Conservation (phyloP, 208 protist species). For the Zelonia costaricensis region DNA sequence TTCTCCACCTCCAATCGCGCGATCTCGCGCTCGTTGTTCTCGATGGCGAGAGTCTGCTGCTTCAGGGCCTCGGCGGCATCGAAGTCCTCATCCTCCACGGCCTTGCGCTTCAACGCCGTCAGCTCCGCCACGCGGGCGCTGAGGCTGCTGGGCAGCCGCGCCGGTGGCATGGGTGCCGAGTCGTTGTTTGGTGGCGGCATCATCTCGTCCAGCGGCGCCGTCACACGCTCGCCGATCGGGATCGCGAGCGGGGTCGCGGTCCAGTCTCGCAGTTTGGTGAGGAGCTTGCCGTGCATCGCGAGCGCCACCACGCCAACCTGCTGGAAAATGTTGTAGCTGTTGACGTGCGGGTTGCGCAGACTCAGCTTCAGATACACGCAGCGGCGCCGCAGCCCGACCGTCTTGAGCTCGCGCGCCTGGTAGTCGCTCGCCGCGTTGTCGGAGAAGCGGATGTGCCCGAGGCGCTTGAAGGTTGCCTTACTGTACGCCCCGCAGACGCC, state of each 20-base stretch:
- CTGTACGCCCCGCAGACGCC: constrained; percentile 58
- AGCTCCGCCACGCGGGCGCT: constrained; percentile 32
- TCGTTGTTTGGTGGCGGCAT: constrained; percentile 43
- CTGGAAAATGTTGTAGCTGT: constrained; percentile 85
- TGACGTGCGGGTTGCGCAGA: constrained; percentile 70
- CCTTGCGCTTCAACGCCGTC: constrained; percentile 59
- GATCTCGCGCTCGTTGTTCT: constrained; percentile 47
- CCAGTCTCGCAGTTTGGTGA: constrained; percentile 40
- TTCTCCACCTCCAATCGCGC: constrained; percentile 71
- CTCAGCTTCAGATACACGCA: constrained; percentile 89
- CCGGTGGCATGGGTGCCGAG: constrained; percentile 8
- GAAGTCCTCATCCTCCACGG: constrained; percentile 88
- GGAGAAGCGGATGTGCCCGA: constrained; percentile 83
- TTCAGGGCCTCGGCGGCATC: constrained; percentile 80
- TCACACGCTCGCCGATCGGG: constrained; percentile 51
- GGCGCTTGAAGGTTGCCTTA: constrained; percentile 53
- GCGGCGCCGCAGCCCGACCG: constrained; percentile 56
- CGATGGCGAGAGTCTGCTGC: constrained; percentile 48
- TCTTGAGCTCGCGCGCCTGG: constrained; percentile 88
- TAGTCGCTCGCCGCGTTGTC: constrained; percentile 56
- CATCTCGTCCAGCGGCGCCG: constrained; percentile 84
- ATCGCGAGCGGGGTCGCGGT: constrained; percentile 28
- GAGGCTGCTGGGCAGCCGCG: constrained; percentile 30
- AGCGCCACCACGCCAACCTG: constrained; percentile 88
- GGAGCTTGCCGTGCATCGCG: constrained; percentile 61